These are phyloP conservation scores for Cubamyces sp. DNA, from an alignment of 768 basidiomycete species.

Conservation along the genomic window DNA sequence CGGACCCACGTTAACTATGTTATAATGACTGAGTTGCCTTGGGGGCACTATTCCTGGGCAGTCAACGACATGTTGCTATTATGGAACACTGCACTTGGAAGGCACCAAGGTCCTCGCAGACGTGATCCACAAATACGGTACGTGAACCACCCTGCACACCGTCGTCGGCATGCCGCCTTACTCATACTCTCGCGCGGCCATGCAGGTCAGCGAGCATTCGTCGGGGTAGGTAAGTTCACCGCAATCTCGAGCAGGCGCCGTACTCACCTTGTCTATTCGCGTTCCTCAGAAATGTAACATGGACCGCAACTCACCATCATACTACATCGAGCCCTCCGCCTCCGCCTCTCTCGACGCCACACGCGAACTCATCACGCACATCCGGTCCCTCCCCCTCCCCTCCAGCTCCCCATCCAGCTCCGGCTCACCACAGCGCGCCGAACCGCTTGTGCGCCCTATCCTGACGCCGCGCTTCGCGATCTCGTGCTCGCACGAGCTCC, in stretches of 20 bases:
- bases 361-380: slow-evolving; percentile 64
- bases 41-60: slow-evolving; percentile 33
- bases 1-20: background rate
- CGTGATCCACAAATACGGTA: slow-evolving; percentile 64
- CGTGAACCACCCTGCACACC: slow-evolving; percentile 22
- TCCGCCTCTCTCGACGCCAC: slow-evolving; percentile 66
- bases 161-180: background rate
- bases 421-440: background rate
- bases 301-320: slow-evolving; percentile 71
- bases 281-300: slow-evolving; percentile 81
- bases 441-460: slow-evolving; percentile 78
- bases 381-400: slow-evolving; percentile 54
- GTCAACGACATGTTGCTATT: slow-evolving; percentile 97
- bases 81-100: slow-evolving; percentile 79
- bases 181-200: background rate
- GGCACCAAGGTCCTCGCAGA: slow-evolving; percentile 83
- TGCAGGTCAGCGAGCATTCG: slow-evolving; percentile 79
- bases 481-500: slow-evolving; percentile 75
- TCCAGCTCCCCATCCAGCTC: slow-evolving; percentile 1
- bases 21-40: too few species aligned
- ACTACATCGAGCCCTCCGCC: slow-evolving; percentile 69
- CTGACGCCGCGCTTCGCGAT: slow-evolving; percentile 97
- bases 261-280: background rate
- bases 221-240: slow-evolving; percentile 62
- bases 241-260: background rate